Percentiles rank a stretch among this genome's conserved stretches.
phyloP scores from a whole-genome alignment of 345 rosid genomes.

The Pistacia atlantica region DNA sequence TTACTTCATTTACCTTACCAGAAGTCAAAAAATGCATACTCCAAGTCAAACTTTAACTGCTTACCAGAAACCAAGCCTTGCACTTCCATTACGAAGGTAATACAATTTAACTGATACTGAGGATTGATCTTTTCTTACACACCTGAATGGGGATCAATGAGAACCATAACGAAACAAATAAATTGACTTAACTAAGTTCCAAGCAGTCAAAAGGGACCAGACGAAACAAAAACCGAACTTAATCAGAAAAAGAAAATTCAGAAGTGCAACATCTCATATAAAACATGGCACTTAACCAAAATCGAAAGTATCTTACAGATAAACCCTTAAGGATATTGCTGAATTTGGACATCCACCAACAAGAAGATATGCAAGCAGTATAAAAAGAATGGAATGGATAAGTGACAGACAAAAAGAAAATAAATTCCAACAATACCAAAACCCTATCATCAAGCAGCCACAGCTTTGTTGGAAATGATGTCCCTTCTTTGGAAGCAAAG shows the following conservation, averaged over 20 bases:
- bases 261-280: neutral
- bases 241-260: neutral
- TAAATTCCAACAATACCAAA: neutral
- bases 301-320: neutral
- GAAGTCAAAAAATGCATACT: neutral
- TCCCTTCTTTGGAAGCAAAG: neutral
- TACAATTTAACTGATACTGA: conserved; percentile 80
- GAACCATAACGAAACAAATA: neutral
- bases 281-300: neutral
- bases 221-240: neutral
- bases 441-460: neutral
- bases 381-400: neutral
- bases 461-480: neutral
- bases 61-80: conserved; percentile 95
- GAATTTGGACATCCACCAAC: too few relatives aligned
- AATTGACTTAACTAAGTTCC: neutral
- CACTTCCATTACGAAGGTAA: conserved; percentile 93
- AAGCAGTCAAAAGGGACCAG: neutral
- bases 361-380: neutral
- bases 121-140: conserved; percentile 86
- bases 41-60: conserved; percentile 22
- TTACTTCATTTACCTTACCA: neutral
- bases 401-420: neutral
- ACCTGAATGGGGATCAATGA: conserved; percentile 45
- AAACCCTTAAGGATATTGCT: neutral